A percentile compares a stretch with the other conserved stretches of the same genome.
Evolutionary conservation across 768 basidiomycete species (phyloP).

Genomic region (Leccinum incarnatum): DNA sequence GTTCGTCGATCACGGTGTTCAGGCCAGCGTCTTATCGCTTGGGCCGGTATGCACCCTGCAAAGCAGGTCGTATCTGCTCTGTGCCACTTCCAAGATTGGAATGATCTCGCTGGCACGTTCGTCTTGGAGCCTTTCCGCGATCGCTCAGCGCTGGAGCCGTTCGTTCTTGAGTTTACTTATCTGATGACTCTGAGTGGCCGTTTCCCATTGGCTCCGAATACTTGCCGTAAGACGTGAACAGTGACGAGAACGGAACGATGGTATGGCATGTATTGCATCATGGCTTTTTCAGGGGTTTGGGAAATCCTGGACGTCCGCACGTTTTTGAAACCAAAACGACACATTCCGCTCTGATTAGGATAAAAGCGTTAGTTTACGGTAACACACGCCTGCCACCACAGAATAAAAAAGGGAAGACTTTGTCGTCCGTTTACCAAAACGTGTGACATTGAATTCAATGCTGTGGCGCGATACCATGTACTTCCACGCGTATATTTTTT

Average conservation of each 20-base stretch:
- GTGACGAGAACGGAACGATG: neutral
- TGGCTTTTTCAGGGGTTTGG: neutral
- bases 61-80: conserved; percentile 1
- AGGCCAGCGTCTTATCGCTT: neutral
- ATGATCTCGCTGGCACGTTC: neutral
- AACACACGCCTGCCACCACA: neutral
- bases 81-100: conserved; percentile 11
- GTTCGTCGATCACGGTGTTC: neutral
- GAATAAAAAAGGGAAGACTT: neutral
- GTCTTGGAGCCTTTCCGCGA: conserved; percentile 11
- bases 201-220: neutral
- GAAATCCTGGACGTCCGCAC: neutral
- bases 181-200: conserved; percentile 1
- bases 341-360: neutral
- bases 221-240: neutral
- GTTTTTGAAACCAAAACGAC: neutral
- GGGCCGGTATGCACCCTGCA: neutral
- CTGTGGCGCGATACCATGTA: neutral
- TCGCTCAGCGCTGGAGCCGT: conserved; percentile 2
- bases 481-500: neutral
- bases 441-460: neutral
- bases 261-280: neutral
- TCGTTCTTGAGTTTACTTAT: conserved; percentile 2
- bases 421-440: neutral
- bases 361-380: neutral